Percentiles rank a stretch among this genome's conserved stretches.
Evolutionary conservation across 73 alveolate genomes (phyloP).

Genomic region (Paramecium pentaurelia): DNA sequence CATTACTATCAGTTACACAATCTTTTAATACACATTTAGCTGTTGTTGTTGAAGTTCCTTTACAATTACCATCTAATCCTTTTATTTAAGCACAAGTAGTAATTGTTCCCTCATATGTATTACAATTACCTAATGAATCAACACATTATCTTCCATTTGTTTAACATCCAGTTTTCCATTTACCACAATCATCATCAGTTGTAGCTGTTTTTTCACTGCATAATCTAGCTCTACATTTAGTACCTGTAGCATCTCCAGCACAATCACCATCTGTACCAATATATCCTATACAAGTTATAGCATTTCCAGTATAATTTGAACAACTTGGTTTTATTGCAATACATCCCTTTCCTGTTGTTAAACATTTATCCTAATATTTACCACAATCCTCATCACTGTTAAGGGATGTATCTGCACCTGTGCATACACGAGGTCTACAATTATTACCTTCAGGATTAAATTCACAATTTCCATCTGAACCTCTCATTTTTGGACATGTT

Average conservation of each 20-base stretch:
- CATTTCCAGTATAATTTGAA: neutral
- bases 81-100: neutral
- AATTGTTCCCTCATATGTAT: neutral
- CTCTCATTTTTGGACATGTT: neutral
- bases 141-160: conserved; percentile 18
- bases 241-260: neutral
- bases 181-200: neutral
- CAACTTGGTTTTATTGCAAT: neutral
- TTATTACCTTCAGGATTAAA: neutral
- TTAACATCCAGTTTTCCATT: neutral
- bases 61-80: conserved; percentile 31
- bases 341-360: conserved; percentile 34
- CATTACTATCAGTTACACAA: neutral
- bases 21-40: neutral
- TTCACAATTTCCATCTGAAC: conserved; percentile 29
- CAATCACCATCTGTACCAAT: conserved; percentile 24
- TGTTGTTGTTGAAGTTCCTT: conserved; percentile 20
- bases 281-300: neutral
- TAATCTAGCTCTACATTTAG: conserved; percentile 2
- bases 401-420: neutral
- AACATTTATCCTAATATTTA: neutral
- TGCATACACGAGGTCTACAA: neutral
- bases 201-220: neutral
- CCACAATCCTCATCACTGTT: neutral
- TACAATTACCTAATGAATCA: neutral